Percentiles rank a stretch among this genome's conserved stretches.
Evolutionary conservation across 2,329 filamentous ascomycete species (phyloP).

Genomic region (Paramyrothecium sp.): DNA sequence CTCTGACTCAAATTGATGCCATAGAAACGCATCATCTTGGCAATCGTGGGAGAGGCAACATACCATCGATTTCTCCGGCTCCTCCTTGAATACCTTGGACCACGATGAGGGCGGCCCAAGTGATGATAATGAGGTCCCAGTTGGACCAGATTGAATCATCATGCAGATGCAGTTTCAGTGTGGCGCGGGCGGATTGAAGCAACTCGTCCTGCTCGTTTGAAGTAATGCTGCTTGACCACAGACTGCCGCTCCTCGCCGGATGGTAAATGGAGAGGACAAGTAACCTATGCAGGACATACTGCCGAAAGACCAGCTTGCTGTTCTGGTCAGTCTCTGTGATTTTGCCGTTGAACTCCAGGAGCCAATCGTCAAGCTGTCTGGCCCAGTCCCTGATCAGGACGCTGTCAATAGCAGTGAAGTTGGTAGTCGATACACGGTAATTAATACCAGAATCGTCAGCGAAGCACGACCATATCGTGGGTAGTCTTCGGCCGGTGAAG

Average conservation of each 20-base stretch:
- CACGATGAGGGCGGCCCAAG: conserved; percentile 42
- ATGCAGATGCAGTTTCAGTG: conserved; percentile 35
- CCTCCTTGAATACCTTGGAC: conserved; percentile 38
- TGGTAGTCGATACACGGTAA: conserved; percentile 16
- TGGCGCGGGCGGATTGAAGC: conserved; percentile 36
- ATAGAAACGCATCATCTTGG: neutral
- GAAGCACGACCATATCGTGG: conserved; percentile 42
- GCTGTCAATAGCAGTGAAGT: conserved; percentile 36
- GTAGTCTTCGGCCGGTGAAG: conserved; percentile 38
- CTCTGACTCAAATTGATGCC: neutral
- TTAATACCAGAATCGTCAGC: conserved; percentile 15
- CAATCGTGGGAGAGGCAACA: conserved; percentile 2
- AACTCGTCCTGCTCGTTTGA: conserved; percentile 38
- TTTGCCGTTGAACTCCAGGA: conserved; percentile 33
- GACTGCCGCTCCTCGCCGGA: conserved; percentile 35
- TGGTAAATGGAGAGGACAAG: conserved; percentile 42
- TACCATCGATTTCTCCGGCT: conserved; percentile 35
- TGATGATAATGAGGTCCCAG: conserved; percentile 42
- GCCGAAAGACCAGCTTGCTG: conserved; percentile 33
- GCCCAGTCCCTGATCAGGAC: conserved; percentile 42
- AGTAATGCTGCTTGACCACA: conserved; percentile 32
- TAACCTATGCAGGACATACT: conserved; percentile 39
- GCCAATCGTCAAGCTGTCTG: conserved; percentile 38
- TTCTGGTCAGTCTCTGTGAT: conserved; percentile 29
- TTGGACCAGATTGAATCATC: conserved; percentile 42